A percentile compares a stretch with the other conserved stretches of the same genome.
These are phyloP conservation scores for Polytolypa hystricis DNA, from an alignment of 2,329 filamentous ascomycete genomes.

Conservation along the genomic window DNA sequence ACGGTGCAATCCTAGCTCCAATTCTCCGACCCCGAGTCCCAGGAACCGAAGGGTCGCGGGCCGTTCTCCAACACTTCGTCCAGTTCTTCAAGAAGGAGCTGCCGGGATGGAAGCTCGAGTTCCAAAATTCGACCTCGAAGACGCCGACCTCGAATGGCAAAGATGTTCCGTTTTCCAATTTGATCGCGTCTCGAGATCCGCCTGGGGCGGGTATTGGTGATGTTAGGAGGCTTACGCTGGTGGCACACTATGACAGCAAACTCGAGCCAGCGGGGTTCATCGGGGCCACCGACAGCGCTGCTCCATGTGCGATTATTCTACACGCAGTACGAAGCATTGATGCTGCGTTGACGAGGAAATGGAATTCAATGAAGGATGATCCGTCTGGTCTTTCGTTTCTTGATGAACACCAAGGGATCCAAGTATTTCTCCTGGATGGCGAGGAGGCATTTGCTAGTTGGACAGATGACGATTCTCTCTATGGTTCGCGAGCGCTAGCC, in stretches of 20 bases:
- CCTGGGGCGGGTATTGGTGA: slow-evolving; percentile 67
- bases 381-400: slow-evolving; percentile 35
- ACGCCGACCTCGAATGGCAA: slow-evolving; percentile 64
- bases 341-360: slow-evolving; percentile 66
- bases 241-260: slow-evolving; percentile 90
- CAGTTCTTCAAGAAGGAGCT: slow-evolving; percentile 66
- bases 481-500: slow-evolving; percentile 74
- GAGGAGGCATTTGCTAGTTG: slow-evolving; percentile 83
- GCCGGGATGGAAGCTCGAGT: slow-evolving; percentile 66
- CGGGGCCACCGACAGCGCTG: slow-evolving; percentile 86
- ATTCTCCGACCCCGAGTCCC: slow-evolving; percentile 83
- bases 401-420: slow-evolving; percentile 70
- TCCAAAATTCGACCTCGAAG: slow-evolving; percentile 80
- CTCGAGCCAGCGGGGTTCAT: slow-evolving; percentile 73
- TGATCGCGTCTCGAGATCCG: slow-evolving; percentile 79
- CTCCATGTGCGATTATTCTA: slow-evolving; percentile 87
- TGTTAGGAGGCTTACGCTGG: slow-evolving; percentile 69
- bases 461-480: slow-evolving; percentile 73
- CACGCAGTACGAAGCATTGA: slow-evolving; percentile 75
- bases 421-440: slow-evolving; percentile 82
- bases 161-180: slow-evolving; percentile 72
- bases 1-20: slow-evolving; percentile 66
- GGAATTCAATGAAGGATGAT: slow-evolving; percentile 56
- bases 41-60: slow-evolving; percentile 63
- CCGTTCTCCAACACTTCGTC: slow-evolving; percentile 70